A percentile compares a stretch with the other conserved stretches of the same genome.
Evolutionary conservation across 2,329 filamentous ascomycete species (phyloP).

Genomic region (Teratosphaeria destructans): DNA sequence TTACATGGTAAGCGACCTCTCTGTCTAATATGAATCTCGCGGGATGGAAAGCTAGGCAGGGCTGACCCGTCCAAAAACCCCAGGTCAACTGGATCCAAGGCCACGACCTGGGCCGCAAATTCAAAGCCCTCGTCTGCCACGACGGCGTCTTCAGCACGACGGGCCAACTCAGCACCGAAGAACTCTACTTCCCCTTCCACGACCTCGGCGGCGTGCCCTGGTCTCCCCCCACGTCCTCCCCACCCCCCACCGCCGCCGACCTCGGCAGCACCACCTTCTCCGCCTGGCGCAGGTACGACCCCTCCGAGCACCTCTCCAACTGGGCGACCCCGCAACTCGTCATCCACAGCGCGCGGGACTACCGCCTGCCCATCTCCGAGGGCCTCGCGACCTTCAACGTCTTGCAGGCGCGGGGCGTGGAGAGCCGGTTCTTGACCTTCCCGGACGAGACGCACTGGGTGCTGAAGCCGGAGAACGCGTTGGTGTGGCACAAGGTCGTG

Average conservation of each 20-base stretch:
- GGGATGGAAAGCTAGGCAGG: neutral
- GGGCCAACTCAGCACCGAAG: conserved; percentile 32
- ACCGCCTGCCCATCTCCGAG: conserved; percentile 75
- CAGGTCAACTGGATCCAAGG: conserved; percentile 62
- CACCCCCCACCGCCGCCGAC: conserved; percentile 6
- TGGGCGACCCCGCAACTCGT: conserved; percentile 84
- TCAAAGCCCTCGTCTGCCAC: conserved; percentile 71
- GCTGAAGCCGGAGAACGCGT: conserved; percentile 78
- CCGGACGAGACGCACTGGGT: conserved; percentile 76
- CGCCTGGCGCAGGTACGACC: conserved; percentile 49
- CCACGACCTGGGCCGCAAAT: conserved; percentile 67
- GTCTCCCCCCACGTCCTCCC: conserved; percentile 27
- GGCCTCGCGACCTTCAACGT: conserved; percentile 79
- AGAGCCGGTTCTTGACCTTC: conserved; percentile 71
- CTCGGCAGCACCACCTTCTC: conserved; percentile 11
- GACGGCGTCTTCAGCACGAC: conserved; percentile 21
- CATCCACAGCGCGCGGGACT: conserved; percentile 85
- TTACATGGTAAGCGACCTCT: conserved; percentile 52
- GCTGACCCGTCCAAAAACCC: neutral
- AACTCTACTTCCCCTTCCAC: conserved; percentile 46
- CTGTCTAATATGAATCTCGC: neutral
- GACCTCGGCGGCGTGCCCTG: conserved; percentile 43
- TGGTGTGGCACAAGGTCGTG: conserved; percentile 84
- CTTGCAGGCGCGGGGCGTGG: conserved; percentile 62
- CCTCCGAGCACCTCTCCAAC: conserved; percentile 45